Conservation (phyloP, 2,329 filamentous ascomycete species). For the Penicillium sp. region DNA sequence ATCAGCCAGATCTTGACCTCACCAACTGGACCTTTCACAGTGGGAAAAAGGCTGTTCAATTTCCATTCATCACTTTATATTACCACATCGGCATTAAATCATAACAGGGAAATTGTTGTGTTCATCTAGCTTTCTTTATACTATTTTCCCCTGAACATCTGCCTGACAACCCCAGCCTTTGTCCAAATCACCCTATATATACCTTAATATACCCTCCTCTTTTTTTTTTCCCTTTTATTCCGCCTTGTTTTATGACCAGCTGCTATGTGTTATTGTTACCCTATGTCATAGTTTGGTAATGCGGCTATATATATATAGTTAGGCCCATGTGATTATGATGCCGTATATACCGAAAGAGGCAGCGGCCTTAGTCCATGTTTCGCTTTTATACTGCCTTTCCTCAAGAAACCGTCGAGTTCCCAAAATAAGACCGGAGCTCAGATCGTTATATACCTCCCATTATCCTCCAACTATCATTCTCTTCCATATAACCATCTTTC, state of each 20-base stretch:
- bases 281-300: neutral
- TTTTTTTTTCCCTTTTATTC: neutral
- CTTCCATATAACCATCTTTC: neutral
- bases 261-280: neutral
- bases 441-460: neutral
- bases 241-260: neutral
- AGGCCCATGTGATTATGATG: neutral
- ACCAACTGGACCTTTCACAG: conserved; percentile 17
- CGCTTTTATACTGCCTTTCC: neutral
- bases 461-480: neutral
- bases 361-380: neutral
- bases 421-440: neutral
- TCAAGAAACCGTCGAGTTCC: neutral
- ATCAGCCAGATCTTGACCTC: conserved; percentile 19
- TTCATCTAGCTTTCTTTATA: neutral
- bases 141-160: neutral
- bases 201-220: too few relatives aligned
- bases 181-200: neutral
- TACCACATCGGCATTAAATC: conserved; percentile 17
- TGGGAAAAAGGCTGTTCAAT: conserved; percentile 19
- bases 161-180: neutral
- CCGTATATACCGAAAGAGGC: neutral
- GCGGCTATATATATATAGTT: neutral
- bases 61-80: conserved; percentile 17
- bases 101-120: neutral